Base-by-base conservation (phyloP, 148 eudicot species). In the Spergularia marina region DNA sequence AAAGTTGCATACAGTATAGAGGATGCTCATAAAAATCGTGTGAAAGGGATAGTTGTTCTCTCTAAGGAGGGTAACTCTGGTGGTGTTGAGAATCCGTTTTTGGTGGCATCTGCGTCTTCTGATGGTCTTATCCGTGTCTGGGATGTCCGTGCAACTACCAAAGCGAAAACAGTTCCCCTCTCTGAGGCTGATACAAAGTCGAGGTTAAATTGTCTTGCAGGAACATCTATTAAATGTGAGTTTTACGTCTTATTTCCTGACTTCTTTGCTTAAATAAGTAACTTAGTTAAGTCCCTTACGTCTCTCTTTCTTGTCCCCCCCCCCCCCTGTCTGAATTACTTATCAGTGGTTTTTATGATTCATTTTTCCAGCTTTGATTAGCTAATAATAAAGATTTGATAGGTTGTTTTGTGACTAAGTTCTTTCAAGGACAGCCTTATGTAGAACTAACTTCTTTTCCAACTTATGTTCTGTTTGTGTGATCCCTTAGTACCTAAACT, bases 131-230 rank as follows among this genome's bases (percentile, higher is more conserved):
- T 95, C 57, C 90, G 98, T 74, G 91, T 90, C 49, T 95, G 98
- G 98, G 98, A 94, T 79, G 79, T 90, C 53, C 93, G 98, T 13
- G 73, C 78, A 74, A 78, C 79, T 51, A 73, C 66, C 62, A 82
- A 89, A 73, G 96, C 75, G 63, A 87, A 83, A 77, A 83, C 97
- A 51, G 77, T 9, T 34, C 96, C 96, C 47, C 70, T 95, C 58
- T 81, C 94, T 53, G 94, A 90, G 86, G 92, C 82, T 30, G 71
- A 83, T 81, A 95, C 97, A 51, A 88, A 83, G 71, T 92, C 98
- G 54, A 86, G 98, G 83, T 82, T 95, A 49, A 95, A 97, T 79
- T 95, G 92, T 79, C 98, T 95, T 76, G 98, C 97, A 54, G 98
- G 98, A 6, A 87, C 98, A 76, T 88, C 96, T 61, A 53, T 90